These are phyloP conservation scores for Turritis glabra DNA, from an alignment of 345 rosid species.

Conservation along the genomic window DNA sequence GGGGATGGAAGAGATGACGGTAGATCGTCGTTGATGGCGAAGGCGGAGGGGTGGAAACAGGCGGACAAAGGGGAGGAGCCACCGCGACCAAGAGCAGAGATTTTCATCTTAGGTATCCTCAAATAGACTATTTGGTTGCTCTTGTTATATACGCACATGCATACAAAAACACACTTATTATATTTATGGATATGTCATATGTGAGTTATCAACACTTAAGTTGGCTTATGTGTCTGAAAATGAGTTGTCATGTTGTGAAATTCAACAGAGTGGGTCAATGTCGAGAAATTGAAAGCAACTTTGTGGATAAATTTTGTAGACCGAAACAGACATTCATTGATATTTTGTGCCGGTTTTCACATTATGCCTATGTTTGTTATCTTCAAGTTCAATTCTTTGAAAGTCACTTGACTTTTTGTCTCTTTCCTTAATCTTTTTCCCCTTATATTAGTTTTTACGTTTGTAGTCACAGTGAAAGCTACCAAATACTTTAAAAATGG, in stretches of 20 bases:
- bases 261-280: conserved; percentile 37
- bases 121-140: neutral
- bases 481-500: neutral
- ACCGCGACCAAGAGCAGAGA: conserved; percentile 17
- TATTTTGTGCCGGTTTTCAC: conserved; percentile 10
- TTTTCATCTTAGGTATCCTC: conserved; percentile 9
- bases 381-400: neutral
- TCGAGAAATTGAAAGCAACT: conserved; percentile 26
- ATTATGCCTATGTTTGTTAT: neutral
- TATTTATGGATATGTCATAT: neutral
- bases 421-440: neutral
- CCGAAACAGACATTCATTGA: conserved; percentile 12
- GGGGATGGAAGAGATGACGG: conserved; percentile 24
- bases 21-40: neutral
- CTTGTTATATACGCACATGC: neutral
- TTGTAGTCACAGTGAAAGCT: neutral
- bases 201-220: neutral
- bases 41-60: conserved; percentile 54
- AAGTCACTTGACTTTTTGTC: neutral
- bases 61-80: conserved; percentile 57
- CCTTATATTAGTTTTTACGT: neutral
- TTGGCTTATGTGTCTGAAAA: conserved; percentile 29
- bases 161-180: neutral
- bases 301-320: conserved; percentile 17
- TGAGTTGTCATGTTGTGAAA: conserved; percentile 35